A percentile compares a stretch with the other conserved stretches of the same genome.
Conservation (phyloP, 23 red algal genomes). For the Chondrus crispus region DNA sequence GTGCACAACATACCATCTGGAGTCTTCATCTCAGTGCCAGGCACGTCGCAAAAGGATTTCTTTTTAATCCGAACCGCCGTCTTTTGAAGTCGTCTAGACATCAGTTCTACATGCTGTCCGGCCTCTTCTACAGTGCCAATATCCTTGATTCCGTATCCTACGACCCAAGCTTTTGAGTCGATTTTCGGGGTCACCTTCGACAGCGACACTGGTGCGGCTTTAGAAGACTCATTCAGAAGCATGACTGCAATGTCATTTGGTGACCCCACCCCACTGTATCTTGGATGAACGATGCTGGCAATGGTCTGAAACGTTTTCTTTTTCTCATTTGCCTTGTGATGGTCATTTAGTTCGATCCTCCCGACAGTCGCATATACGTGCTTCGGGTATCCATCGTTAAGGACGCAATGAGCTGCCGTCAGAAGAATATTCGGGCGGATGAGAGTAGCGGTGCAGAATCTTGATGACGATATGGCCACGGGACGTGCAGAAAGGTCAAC, state of each 20-base stretch:
- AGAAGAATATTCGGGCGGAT: slow-evolving; percentile 52
- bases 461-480: slow-evolving; percentile 55
- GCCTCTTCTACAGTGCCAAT: slow-evolving; percentile 59
- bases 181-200: slow-evolving; percentile 21
- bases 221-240: slow-evolving; percentile 38
- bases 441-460: slow-evolving; percentile 70
- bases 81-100: slow-evolving; percentile 63
- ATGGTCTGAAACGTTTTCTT: slow-evolving; percentile 42
- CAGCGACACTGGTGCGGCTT: slow-evolving; percentile 26
- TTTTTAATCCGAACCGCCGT: slow-evolving; percentile 47
- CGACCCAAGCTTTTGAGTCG: slow-evolving; percentile 47
- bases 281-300: slow-evolving; percentile 52
- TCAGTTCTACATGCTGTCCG: slow-evolving; percentile 35
- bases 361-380: slow-evolving; percentile 43
- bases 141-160: slow-evolving; percentile 60
- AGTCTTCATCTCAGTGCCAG: slow-evolving; percentile 22
- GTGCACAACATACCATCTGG: slow-evolving; percentile 66
- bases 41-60: slow-evolving; percentile 56
- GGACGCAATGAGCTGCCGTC: slow-evolving; percentile 74
- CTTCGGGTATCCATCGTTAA: slow-evolving; percentile 40
- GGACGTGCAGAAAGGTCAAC: slow-evolving; percentile 53
- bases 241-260: slow-evolving; percentile 54
- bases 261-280: slow-evolving; percentile 58
- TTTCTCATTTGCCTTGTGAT: slow-evolving; percentile 8
- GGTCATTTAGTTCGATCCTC: slow-evolving; percentile 44